Evolutionary conservation across 2,329 filamentous ascomycete species (phyloP), one percentile per base, ranked within the genome.

Genomic region (Fusarium sublunatum): DNA sequence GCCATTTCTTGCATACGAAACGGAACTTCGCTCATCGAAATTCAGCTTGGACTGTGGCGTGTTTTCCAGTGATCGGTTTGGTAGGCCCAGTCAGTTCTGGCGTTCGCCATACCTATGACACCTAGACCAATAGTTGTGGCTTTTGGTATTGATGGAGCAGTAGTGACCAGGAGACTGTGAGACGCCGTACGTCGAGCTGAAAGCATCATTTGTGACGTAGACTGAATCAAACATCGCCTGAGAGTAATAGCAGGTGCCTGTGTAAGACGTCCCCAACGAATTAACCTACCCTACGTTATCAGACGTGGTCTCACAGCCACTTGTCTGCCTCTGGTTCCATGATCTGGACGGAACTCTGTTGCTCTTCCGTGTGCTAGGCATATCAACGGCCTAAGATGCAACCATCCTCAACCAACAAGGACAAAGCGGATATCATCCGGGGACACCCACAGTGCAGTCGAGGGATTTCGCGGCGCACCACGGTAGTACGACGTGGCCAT

Each of bases 401-500:
- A 50, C 47, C 47, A 47, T 35, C 46, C 29, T 48, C 35, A 45
- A 15, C 44, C 45, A 59, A 58, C 53, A 61, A 59, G 38, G 45
- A 58, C 32, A 52, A 53, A 43, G 40, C 45, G 48, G 61, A 53
- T 51, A 45, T 36, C 36, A 59, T 52, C 64, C 52, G 43, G 28
- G 22, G 54, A 34, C 56, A 52, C 46, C 53, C 47, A 62, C 54
- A 47, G 38, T 49, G 41, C 32, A 44, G 46, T 48, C 32, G 29
- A 54, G 50, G 43, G 41, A 47, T 58, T 19, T 45, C 43, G 40
- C 41, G 51, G 51, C 47, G 53, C 48, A 49, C 42, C 35, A 44
- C 46, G 42, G 61, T 61, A 46, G 51, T 57, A 69, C 66, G 49
- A 53, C 46, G 34, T 55, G 54, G 53, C 42, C 39, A 51, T 40